phyloP scores from a whole-genome alignment of 2,329 filamentous ascomycete species.

The Colletotrichum zoysiae region DNA sequence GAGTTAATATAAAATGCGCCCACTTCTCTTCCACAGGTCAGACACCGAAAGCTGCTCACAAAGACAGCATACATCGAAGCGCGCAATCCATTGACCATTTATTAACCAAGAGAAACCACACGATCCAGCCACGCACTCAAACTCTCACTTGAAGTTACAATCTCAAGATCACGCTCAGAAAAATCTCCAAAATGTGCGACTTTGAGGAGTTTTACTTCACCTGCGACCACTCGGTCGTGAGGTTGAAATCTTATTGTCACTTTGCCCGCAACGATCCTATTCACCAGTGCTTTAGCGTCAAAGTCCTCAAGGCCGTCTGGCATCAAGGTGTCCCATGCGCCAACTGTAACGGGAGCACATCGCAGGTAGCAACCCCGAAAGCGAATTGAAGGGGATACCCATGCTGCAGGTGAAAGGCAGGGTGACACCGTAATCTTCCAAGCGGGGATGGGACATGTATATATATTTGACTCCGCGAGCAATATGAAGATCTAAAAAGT shows the following conservation, averaged over 20 bases:
- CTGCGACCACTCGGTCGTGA: conserved; percentile 71
- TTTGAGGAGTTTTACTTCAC: conserved; percentile 77
- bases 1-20: neutral
- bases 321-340: conserved; percentile 67
- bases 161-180: too few relatives aligned
- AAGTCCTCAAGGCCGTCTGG: conserved; percentile 72
- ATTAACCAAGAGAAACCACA: neutral
- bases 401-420: neutral
- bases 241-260: conserved; percentile 79
- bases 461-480: too few relatives aligned
- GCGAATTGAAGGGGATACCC: neutral
- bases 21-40: neutral
- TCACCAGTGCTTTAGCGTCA: conserved; percentile 77
- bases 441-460: neutral
- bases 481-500: neutral
- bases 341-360: conserved; percentile 53
- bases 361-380: neutral
- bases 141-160: too few relatives aligned
- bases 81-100: neutral
- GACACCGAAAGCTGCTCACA: neutral
- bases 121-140: neutral
- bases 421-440: neutral
- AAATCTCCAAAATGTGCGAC: conserved; percentile 69
- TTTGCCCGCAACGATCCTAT: conserved; percentile 78
- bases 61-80: neutral